Conservation (phyloP, 306 rosid genomes). For the Cercis canadensis region DNA sequence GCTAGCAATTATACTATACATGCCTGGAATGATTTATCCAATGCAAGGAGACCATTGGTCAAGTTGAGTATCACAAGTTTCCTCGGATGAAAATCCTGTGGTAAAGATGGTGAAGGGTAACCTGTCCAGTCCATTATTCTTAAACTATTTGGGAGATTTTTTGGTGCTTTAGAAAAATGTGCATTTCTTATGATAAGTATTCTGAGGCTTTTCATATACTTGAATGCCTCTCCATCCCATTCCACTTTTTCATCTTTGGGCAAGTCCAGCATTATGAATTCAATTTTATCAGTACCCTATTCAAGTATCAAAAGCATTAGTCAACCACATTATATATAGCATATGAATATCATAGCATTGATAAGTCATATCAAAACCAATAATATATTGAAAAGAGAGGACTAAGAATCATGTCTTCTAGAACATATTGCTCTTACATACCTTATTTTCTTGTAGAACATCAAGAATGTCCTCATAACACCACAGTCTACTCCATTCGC, state of each 20-base stretch:
- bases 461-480: too few species aligned
- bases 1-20: background rate
- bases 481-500: too few species aligned
- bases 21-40: background rate
- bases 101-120: background rate
- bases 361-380: too few species aligned
- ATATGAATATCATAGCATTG: too few species aligned
- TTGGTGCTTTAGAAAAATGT: background rate
- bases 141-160: constrained; percentile 2
- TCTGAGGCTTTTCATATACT: background rate
- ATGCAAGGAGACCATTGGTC: background rate
- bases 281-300: too few species aligned
- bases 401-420: too few species aligned
- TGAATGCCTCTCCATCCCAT: background rate
- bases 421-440: too few species aligned
- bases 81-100: background rate
- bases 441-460: too few species aligned
- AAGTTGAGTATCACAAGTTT: background rate
- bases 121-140: background rate
- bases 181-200: background rate
- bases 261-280: too few species aligned
- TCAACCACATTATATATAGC: too few species aligned
- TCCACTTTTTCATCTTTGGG: background rate
- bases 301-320: too few species aligned
- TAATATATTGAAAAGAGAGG: too few species aligned